Conservation (phyloP, 805 yeast genomes). For the Yamadazyma insecticola region DNA sequence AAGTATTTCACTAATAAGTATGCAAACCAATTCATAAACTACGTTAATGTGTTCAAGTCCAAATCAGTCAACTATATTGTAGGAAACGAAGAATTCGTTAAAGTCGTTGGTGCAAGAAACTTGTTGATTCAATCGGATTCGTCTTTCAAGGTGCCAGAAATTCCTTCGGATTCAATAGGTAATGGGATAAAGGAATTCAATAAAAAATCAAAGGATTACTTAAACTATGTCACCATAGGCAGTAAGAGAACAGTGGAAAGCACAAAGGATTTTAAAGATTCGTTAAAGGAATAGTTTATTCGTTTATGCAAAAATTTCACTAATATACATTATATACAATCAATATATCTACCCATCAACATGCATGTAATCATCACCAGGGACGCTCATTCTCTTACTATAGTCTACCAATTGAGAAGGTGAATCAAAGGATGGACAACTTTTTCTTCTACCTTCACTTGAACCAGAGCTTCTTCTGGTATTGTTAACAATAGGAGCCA, state of each 20-base stretch:
- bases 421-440: too few relatives aligned
- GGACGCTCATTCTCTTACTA: too few relatives aligned
- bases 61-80: constrained; percentile 12
- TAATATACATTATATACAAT: too few relatives aligned
- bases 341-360: too few relatives aligned
- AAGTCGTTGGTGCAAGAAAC: constrained; percentile 52
- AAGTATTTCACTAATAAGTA: background rate
- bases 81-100: constrained; percentile 43
- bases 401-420: too few relatives aligned
- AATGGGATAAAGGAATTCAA: constrained; percentile 6
- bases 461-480: too few relatives aligned
- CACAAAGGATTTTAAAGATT: constrained; percentile 27
- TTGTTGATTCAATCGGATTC: constrained; percentile 44
- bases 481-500: constrained; percentile 12
- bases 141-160: constrained; percentile 14
- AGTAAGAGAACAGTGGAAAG: constrained; percentile 42
- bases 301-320: too few relatives aligned
- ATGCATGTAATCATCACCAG: too few relatives aligned
- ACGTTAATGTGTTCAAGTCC: background rate
- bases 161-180: constrained; percentile 8
- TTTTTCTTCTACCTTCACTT: too few relatives aligned
- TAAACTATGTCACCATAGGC: constrained; percentile 43
- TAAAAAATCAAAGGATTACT: constrained; percentile 37
- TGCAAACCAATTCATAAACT: background rate
- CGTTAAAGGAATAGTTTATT: background rate